Evolutionary conservation across 805 yeast genomes (phyloP).

Genomic region (Candida khao-thaluensis): DNA sequence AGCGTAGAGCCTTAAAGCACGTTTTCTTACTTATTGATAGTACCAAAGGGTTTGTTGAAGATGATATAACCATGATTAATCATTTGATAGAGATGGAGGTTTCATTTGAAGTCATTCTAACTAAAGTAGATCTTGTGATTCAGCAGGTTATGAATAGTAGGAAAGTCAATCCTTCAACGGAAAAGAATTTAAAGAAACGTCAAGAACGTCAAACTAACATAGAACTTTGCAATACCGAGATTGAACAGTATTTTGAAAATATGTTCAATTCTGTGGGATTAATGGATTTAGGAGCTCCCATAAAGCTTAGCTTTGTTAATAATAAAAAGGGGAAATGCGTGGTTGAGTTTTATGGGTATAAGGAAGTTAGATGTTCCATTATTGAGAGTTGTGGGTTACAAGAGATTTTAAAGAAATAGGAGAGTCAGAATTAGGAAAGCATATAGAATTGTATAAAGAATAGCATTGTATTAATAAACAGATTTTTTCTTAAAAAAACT

Average conservation of each 20-base stretch:
- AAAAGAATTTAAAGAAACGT: constrained; percentile 2
- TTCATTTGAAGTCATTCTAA: constrained; percentile 72
- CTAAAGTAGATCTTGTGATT: constrained; percentile 65
- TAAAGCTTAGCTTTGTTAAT: constrained; percentile 53
- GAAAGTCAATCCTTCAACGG: constrained; percentile 3
- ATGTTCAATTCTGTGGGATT: constrained; percentile 27
- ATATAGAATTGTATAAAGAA: too few species aligned
- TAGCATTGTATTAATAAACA: too few species aligned
- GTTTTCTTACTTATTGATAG: constrained; percentile 65
- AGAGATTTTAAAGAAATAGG: background rate
- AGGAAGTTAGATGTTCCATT: constrained; percentile 50
- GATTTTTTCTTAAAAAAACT: too few species aligned
- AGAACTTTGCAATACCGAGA: constrained; percentile 24
- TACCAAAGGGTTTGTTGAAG: constrained; percentile 54
- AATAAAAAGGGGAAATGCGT: constrained; percentile 33
- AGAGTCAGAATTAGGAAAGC: too few species aligned
- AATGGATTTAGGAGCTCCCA: constrained; percentile 21
- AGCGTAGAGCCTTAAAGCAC: constrained; percentile 52
- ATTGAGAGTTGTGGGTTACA: constrained; percentile 48
- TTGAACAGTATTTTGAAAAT: constrained; percentile 28
- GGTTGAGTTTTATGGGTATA: constrained; percentile 43
- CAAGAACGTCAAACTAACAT: constrained; percentile 8
- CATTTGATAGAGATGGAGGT: constrained; percentile 54
- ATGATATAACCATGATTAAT: constrained; percentile 55
- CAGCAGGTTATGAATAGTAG: constrained; percentile 23